A percentile compares a stretch with the other conserved stretches of the same genome.
Conservation (phyloP, 2,329 filamentous ascomycete species). For the Rhytidhysteron rufulum region DNA sequence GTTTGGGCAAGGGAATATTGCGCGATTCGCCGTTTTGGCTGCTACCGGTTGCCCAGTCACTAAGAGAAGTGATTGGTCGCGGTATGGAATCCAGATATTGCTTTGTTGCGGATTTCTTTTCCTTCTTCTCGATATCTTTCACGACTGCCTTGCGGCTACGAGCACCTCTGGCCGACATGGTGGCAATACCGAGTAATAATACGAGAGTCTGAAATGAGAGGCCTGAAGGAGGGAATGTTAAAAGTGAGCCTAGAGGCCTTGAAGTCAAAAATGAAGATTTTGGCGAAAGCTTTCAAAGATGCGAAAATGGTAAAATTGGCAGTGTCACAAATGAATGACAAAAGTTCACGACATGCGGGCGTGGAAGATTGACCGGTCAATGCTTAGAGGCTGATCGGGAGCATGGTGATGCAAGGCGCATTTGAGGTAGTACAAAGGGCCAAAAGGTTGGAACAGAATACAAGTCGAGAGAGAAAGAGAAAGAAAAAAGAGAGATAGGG, state of each 20-base stretch:
- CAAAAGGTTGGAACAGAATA: too few relatives aligned
- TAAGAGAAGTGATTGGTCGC: constrained; percentile 23
- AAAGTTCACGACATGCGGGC: neutral
- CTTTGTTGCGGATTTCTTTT: constrained; percentile 33
- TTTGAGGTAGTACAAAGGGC: neutral
- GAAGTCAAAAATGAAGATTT: neutral
- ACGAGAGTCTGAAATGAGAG: neutral
- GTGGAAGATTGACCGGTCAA: neutral
- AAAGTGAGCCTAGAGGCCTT: neutral
- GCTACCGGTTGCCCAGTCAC: constrained; percentile 20
- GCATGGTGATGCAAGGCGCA: neutral
- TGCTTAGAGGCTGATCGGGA: neutral
- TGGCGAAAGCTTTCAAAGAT: neutral
- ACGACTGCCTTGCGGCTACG: constrained; percentile 37
- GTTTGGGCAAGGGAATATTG: constrained; percentile 5
- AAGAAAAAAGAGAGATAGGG: neutral
- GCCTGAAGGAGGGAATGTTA: neutral
- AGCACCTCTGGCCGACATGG: constrained; percentile 39
- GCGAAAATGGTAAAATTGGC: neutral
- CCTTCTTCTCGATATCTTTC: constrained; percentile 38
- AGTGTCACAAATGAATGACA: neutral
- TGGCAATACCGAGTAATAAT: neutral
- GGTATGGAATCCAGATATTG: constrained; percentile 20
- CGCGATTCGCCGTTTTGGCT: constrained; percentile 9
- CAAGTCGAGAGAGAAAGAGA: neutral